Evolutionary conservation across 179 eudicot genomes (phyloP), one percentile per base, ranked within the genome.

Genomic region (Heliamphora pulchella): DNA sequence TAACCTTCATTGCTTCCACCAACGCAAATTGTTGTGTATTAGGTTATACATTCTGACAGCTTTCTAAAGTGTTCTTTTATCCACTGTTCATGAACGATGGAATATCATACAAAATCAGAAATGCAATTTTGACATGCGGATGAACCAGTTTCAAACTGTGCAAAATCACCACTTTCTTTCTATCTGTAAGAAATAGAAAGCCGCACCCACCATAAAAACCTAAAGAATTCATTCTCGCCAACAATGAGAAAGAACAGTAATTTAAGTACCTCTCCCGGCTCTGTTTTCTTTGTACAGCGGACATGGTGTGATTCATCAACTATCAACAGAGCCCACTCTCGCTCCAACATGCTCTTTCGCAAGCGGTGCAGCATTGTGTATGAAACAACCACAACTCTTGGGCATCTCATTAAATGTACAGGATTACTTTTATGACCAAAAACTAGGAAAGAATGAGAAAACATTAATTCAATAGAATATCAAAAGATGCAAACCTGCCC

Each of bases 241-340:
- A 80, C 55, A 78, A 58, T 22, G 15, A 50, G 15, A 82, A 77
- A 64, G 8, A 58, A 80, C 15, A n/a, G 67, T 6, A 31, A 31
- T 31, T 31, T 15, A 17, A 75, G 62, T 86, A 96, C 99, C 99
- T 96, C 99, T 78, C 88, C 86, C 48, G 89, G 76, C 84, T 94
- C 99, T 84, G 84, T 69, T 87, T 94, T 89, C 87, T 90, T 96
- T 55, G 91, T 83, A 86, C 98, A 92, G 66, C 96, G 92, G 78
- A 96, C 86, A 83, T 94, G 92, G 82, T 96, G 99, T 83, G 99
- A 94, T 84, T 96, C 99, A 86, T 96, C 99, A 72, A 94, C 90
- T 75, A 96, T 90, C 87, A 96, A 76, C 74, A 93, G 79, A 79
- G 88, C 89, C 99, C 98, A 96, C 82, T 92, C 85, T 85, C 79